Base-by-base conservation (phyloP, 2,329 filamentous ascomycete species). In the Fusarium sp. region DNA sequence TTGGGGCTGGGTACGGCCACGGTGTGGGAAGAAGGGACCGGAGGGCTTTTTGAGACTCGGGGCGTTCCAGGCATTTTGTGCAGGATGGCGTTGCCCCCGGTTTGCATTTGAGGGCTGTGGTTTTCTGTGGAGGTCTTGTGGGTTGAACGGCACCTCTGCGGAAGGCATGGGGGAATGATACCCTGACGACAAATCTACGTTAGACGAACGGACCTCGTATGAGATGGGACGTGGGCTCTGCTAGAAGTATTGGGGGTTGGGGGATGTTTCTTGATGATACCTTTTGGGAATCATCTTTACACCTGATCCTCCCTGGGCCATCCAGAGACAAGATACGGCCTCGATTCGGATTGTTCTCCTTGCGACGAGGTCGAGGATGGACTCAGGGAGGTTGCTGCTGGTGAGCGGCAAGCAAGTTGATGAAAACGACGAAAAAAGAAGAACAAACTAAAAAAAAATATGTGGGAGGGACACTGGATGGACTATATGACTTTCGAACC, bases 141-240 rank as follows among this genome's bases (percentile, higher is more conserved):
- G 74, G 74, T 71, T 72, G 73, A 69, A 76, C 69, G 66, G 75
- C 65, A 75, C 72, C 70, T 75, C 62, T 71, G 71, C 68, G 69
- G 73, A 73, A 68, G 63, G 74, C 62, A 72, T 54, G 80, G 72
- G 73, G 76, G 76, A 76, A 82, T 79, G 80, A 82, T 82, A 82
- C 81, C 79, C 81, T 80, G 78, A 82, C 76, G 80, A 81, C 74
- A 79, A 76, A 75, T 77, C 76, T 79, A 79, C 77, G 79, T 80
- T 80, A 79, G 76, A 82, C 74, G 78, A 79, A 76, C 70, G 69
- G 72, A 77, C 72, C 78, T 76, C 76, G 47, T 52, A 77, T 74
- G 79, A 75, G 73, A 73, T 63, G 74, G 70, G 72, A 73, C 72
- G 71, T 71, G 71, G 69, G 59, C 62, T 77, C 74, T 70, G 38